Evolutionary conservation across 352 stramenopile genomes (phyloP), one percentile per base, ranked within the genome.

Genomic region (Pythium angustatum): DNA sequence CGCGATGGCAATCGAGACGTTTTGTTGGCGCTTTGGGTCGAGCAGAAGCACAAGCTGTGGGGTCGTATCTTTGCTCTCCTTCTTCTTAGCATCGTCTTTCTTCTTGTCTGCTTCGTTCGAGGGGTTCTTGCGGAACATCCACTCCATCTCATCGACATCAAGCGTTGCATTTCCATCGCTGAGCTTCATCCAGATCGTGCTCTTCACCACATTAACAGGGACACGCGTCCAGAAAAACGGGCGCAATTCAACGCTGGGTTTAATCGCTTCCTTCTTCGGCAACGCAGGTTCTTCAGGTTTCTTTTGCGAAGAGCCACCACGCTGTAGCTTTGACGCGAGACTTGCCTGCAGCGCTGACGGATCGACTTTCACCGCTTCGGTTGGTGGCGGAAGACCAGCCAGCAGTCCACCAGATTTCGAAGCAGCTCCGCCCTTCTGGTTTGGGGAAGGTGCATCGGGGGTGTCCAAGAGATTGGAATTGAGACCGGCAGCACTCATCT

Each of bases 1-100:
- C 27, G 94, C 95, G 53, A 99, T 94, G 19, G 97, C 96, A 41
- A 99, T 99, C n/a, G 93, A 96, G 1, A 98, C 95, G 79, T 99
- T 99, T 74, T 99, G 97, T 38, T 97, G 93, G 26, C 94, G 87
- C 74, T 99, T 99, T 2, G 92, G 83, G 66, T 99, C 97, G 49
- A 99, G 91, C 17, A 99, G 76, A 24, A 94, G 73, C 8, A 96
- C 87, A 36, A 84, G 77, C 64, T 91, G 84, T 0, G 82, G 82
- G 45, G 78, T 73, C 11, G 57, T 63, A 33, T 78, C 63, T 61
- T 77, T 83, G 19, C 62, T 53, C 44, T 91, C 78, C 41, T 93
- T 91, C 50, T 92, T 92, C 70, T 90, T 91, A 1, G 40, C 43
- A 36, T 92, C 83, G n/a, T 91, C 81, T 31, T 79, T 58, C 58